Base-by-base conservation (phyloP, 768 basidiomycete species). In the Mycena haematopus region DNA sequence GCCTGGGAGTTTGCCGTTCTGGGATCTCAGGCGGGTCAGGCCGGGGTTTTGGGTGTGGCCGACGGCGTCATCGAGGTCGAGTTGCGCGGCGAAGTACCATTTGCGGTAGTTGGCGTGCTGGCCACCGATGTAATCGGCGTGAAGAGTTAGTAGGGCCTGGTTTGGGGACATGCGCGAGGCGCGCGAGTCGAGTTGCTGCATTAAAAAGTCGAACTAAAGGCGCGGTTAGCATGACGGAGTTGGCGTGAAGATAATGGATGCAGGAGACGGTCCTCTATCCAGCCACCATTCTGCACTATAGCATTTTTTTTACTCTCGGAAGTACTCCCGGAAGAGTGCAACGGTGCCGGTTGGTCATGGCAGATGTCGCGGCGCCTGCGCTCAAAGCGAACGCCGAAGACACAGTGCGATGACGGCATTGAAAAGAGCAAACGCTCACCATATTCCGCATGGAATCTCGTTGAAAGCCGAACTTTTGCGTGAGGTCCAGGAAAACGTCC, bases 61-160 rank as follows among this genome's bases (percentile, higher is more conserved):
- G 60, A 99, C 89, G 56, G 96, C 96, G 70, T 99, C 97, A 76
- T 99, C 97, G 46, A 99, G 89, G 76, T 99, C 96, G 63, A 99
- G 89, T 75, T 99, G 97, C 21, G 96, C 95, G 44, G 96, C 97
- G 76, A 99, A 99, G 79, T 99, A 99, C 97, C 97, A 99, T 79
- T 98, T 98, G 66, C 97, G 92, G 79, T 99, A 99, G 80, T 99
- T 99, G 58, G 97, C 94, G 71, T 98, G 90, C 75, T 96, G 92
- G 4, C 97, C 97, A 31, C 97, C 97, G 70, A 99, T 98, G 77
- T 99, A 99, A 76, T 99, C 97, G 63, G 96, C 97, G 71, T 99
- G 97, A 1, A 99, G 84, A 0, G 96, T 99, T 61, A 97, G 82
- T 29, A 99, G 82, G 0, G 97, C 97, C 73, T 96, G 94, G 73